Evolutionary conservation across 768 basidiomycete genomes (phyloP).

Genomic region (Termitomyces sp.): DNA sequence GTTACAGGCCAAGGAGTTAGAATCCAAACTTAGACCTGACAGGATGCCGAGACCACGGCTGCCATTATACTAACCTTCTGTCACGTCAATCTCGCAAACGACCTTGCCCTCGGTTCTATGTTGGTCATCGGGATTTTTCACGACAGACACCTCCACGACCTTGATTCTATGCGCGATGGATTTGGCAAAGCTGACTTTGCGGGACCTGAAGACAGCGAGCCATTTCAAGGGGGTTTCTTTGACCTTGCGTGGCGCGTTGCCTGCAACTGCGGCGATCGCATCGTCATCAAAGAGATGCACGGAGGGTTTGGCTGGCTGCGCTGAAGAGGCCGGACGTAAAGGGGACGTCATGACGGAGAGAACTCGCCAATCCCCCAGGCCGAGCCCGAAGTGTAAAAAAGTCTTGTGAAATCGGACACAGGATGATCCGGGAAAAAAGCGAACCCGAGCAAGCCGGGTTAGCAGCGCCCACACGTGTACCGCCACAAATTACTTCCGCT

Average conservation of each 20-base stretch:
- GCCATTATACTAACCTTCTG: slow-evolving; percentile 32
- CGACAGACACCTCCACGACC: slow-evolving; percentile 39
- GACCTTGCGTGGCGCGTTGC: slow-evolving; percentile 32
- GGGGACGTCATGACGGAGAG: neutral
- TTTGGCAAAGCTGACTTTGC: slow-evolving; percentile 27
- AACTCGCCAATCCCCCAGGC: neutral
- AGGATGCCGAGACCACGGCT: neutral
- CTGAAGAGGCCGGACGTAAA: neutral
- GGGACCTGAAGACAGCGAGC: slow-evolving; percentile 29
- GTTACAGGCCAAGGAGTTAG: slow-evolving; percentile 3
- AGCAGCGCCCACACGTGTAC: neutral
- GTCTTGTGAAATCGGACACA: neutral
- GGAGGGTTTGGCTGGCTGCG: slow-evolving; percentile 2
- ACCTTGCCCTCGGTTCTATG: slow-evolving; percentile 32
- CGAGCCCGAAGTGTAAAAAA: neutral
- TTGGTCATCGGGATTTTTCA: slow-evolving; percentile 31
- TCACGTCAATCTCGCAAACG: slow-evolving; percentile 40
- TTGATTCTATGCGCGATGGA: slow-evolving; percentile 23
- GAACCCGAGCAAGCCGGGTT: slow-evolving; percentile 1
- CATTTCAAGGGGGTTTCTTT: slow-evolving; percentile 36
- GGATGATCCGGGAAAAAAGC: slow-evolving; percentile 5
- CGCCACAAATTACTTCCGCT: slow-evolving; percentile 6
- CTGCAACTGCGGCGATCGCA: slow-evolving; percentile 22
- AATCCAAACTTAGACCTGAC: neutral
- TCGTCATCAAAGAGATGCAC: slow-evolving; percentile 20